Conservation (phyloP, 305 asterid species). For the Caryopteris hybrid region DNA sequence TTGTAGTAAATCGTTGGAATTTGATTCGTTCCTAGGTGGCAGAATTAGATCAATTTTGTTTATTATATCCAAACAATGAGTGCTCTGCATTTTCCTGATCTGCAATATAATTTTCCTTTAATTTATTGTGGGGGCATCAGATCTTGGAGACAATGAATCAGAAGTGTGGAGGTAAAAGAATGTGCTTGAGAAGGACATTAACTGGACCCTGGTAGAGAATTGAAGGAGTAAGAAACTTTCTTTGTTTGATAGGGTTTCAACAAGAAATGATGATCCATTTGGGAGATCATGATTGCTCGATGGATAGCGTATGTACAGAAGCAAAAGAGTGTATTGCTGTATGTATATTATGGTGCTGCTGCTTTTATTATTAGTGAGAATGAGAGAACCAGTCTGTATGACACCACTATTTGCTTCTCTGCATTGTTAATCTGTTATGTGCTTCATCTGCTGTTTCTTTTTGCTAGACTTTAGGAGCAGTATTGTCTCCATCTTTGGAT, state of each 20-base stretch:
- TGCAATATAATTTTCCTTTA: not conserved
- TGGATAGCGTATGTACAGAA: conserved; percentile 31
- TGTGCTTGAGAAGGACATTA: conserved; percentile 65
- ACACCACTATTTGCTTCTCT: conserved; percentile 22
- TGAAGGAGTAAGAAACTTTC: conserved; percentile 6
- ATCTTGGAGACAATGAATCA: conserved; percentile 39
- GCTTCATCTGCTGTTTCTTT: conserved; percentile 1
- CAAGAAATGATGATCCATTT: conserved; percentile 17
- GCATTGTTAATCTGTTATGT: conserved; percentile 3
- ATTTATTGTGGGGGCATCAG: conserved; percentile 22
- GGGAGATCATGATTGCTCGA: conserved; percentile 4
- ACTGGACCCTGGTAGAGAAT: conserved; percentile 83
- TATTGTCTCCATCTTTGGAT: no score
- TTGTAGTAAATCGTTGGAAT: not conserved
- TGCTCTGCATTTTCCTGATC: not conserved
- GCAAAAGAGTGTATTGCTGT: conserved; percentile 26
- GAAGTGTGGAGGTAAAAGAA: conserved; percentile 46
- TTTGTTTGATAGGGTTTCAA: conserved; percentile 10
- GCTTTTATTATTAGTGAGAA: conserved; percentile 4
- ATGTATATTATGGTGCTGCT: conserved; percentile 31
- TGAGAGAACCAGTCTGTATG: not conserved
- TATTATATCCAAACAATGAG: not conserved
- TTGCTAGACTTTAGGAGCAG: not conserved
- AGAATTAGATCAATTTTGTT: not conserved
- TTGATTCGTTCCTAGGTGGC: not conserved